phyloP scores from a whole-genome alignment of 75 land plant species.

The Pinus albicaulis region DNA sequence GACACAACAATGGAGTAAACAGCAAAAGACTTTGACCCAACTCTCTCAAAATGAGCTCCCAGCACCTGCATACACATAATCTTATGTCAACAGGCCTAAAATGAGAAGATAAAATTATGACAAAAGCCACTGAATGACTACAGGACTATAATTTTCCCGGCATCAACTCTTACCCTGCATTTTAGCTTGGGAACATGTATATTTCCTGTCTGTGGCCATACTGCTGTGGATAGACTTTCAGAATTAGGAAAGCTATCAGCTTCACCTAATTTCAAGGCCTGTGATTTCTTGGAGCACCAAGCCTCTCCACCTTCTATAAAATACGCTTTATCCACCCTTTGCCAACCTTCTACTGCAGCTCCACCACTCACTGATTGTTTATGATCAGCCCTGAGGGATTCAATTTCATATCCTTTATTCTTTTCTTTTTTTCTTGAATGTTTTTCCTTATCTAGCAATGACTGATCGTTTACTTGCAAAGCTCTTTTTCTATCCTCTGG shows the following conservation, averaged over 20 bases:
- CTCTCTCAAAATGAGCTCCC: conserved; percentile 96
- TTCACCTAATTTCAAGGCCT: conserved; percentile 14
- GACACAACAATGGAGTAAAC: conserved; percentile 93
- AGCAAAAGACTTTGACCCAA: conserved; percentile 90
- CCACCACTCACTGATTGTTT: conserved; percentile 60
- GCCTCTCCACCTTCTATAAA: conserved; percentile 4
- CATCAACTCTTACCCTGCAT: conserved; percentile 50
- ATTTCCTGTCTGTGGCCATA: conserved; percentile 11
- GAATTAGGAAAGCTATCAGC: background rate
- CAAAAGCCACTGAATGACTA: background rate
- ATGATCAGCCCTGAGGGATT: conserved; percentile 25
- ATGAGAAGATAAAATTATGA: background rate
- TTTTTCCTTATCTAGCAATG: conserved; percentile 3
- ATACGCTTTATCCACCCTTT: conserved; percentile 15
- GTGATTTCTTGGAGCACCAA: background rate
- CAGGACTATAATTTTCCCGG: background rate
- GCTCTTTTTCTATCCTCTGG: conserved; percentile 1
- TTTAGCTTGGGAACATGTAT: conserved; percentile 49
- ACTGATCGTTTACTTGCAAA: background rate
- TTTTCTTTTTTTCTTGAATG: conserved; percentile 6
- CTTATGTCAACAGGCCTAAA: background rate
- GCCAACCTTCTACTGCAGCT: conserved; percentile 42
- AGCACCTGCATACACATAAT: conserved; percentile 60
- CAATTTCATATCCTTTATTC: background rate
- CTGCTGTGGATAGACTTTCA: conserved; percentile 5